Evolutionary conservation across 192 early-diverging fungal genomes (phyloP).

Genomic region (Podila epicladia): DNA sequence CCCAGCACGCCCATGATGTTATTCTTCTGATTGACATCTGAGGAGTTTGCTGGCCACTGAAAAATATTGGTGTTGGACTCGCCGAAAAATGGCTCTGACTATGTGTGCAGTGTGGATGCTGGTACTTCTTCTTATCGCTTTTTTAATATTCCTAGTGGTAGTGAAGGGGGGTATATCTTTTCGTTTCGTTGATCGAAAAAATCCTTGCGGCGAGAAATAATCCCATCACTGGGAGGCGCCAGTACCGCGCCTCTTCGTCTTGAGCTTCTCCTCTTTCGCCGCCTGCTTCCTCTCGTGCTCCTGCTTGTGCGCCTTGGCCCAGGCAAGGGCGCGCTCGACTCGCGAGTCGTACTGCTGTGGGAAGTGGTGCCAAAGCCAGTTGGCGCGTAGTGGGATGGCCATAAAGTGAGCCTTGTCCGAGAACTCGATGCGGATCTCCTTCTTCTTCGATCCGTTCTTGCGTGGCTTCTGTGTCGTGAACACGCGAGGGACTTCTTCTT

Average conservation of each 20-base stretch:
- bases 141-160: background rate
- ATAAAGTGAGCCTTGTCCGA: slow-evolving; percentile 47
- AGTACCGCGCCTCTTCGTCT: background rate
- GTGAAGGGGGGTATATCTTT: background rate
- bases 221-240: background rate
- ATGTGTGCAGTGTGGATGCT: no score
- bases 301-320: slow-evolving; percentile 38
- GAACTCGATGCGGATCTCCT: slow-evolving; percentile 51
- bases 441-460: slow-evolving; percentile 45
- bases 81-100: no score
- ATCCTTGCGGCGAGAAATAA: background rate
- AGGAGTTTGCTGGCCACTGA: no score
- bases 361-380: slow-evolving; percentile 57
- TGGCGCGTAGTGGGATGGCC: slow-evolving; percentile 41
- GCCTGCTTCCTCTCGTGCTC: slow-evolving; percentile 17
- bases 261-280: background rate
- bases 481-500: slow-evolving; percentile 10
- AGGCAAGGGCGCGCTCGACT: slow-evolving; percentile 31
- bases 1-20: no score
- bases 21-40: no score
- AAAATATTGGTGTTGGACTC: no score
- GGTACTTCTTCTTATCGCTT: no score
- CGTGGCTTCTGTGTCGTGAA: slow-evolving; percentile 30
- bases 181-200: background rate
- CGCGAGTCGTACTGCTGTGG: slow-evolving; percentile 55